These are phyloP conservation scores for Forsythia viridissima DNA, from an alignment of 257 asterid genomes.

Conservation along the genomic window DNA sequence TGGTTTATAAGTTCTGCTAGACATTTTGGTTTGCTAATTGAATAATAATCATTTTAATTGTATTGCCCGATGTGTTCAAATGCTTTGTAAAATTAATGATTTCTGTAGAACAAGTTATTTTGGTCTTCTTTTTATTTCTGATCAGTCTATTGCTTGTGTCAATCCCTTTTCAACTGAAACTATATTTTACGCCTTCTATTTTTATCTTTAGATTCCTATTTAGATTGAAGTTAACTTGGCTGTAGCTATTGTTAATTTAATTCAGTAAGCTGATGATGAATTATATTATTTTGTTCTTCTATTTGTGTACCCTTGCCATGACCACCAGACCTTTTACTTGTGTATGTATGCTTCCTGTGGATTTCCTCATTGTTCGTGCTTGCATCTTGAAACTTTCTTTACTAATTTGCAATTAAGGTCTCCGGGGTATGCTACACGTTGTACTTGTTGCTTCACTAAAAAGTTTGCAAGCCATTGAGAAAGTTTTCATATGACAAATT, in stretches of 20 bases:
- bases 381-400: not conserved
- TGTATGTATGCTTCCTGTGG: not conserved
- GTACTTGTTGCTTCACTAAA: not conserved
- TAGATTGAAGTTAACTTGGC: not conserved
- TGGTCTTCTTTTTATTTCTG: not conserved
- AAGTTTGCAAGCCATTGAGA: not conserved
- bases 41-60: not conserved
- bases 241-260: not conserved
- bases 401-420: not conserved
- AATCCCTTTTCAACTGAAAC: not conserved
- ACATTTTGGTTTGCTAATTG: not conserved
- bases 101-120: not conserved
- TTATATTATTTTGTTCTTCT: not conserved
- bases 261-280: not conserved
- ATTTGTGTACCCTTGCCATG: not conserved
- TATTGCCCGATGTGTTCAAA: not conserved
- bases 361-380: not conserved
- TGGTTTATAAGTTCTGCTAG: not conserved
- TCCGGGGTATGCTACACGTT: not conserved
- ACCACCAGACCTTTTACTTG: not conserved
- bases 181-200: not conserved
- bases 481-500: not conserved
- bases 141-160: not conserved
- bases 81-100: not conserved
- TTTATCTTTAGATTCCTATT: not conserved